phyloP scores from a whole-genome alignment of 2,329 filamentous ascomycete genomes.

The Claviceps quebecensis region DNA sequence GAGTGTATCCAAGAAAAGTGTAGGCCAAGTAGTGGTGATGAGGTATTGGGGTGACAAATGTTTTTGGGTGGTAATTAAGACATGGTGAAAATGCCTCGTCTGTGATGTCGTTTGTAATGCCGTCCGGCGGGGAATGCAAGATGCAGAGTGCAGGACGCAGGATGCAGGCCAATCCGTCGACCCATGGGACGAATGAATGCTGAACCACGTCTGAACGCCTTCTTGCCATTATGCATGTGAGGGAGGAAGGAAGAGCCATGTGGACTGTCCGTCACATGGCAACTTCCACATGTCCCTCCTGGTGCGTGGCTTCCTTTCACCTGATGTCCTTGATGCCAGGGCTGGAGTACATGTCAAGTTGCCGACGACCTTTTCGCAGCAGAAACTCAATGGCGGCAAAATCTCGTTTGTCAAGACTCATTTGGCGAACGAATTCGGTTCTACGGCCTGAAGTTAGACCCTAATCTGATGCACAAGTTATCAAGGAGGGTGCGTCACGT shows the following conservation, averaged over 20 bases:
- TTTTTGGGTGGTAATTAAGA: constrained; percentile 3
- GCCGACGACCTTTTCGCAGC: constrained; percentile 64
- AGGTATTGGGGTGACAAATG: constrained; percentile 1
- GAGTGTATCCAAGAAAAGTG: constrained; percentile 13
- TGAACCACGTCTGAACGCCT: not conserved
- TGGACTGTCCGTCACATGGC: not conserved
- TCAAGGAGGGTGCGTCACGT: not conserved
- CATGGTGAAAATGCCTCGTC: constrained; percentile 5
- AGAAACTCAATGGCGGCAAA: constrained; percentile 78
- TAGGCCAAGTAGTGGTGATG: constrained; percentile 4
- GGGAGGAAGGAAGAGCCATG: not conserved
- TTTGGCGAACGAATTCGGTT: constrained; percentile 60
- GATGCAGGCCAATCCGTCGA: not conserved
- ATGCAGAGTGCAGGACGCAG: not conserved
- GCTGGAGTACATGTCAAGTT: constrained; percentile 70
- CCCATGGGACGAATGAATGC: not conserved
- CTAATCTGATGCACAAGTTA: not conserved
- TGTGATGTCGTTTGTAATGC: not conserved
- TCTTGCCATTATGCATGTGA: not conserved
- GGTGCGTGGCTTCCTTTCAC: not conserved
- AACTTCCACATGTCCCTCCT: not conserved
- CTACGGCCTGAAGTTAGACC: not conserved
- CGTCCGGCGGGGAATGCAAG: not conserved
- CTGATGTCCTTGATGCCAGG: constrained; percentile 57
- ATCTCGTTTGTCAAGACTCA: constrained; percentile 63